These are phyloP conservation scores for Acidomyces sp. DNA, from an alignment of 495 filamentous ascomycete genomes.

Conservation along the genomic window DNA sequence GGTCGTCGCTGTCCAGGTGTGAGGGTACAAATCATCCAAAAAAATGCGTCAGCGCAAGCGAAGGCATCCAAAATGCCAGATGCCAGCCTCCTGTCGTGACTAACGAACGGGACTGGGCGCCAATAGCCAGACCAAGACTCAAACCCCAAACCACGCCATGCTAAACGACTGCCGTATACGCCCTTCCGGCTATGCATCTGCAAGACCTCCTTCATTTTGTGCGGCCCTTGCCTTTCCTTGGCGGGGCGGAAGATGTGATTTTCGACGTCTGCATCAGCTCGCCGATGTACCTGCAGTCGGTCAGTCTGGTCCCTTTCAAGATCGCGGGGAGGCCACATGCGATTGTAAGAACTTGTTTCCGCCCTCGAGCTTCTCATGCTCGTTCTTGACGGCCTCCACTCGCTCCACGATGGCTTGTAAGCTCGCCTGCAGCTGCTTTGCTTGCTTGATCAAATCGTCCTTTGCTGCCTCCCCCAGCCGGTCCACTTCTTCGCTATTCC, in stretches of 20 bases:
- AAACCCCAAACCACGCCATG: background rate
- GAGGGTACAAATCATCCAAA: too few species aligned
- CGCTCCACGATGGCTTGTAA: constrained; percentile 78
- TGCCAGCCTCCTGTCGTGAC: too few species aligned
- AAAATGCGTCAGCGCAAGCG: too few species aligned
- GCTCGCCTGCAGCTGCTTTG: constrained; percentile 72
- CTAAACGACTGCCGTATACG: background rate
- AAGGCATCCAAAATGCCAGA: too few species aligned
- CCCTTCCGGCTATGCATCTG: background rate
- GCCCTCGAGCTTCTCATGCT: constrained; percentile 86
- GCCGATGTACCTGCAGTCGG: constrained; percentile 43
- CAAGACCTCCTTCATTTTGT: constrained; percentile 11
- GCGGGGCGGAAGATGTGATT: constrained; percentile 47
- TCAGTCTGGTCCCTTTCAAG: constrained; percentile 1
- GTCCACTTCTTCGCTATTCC: constrained; percentile 80
- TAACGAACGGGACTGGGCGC: too few species aligned
- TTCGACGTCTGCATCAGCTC: constrained; percentile 72
- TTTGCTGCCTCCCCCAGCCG: constrained; percentile 69
- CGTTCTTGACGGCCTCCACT: constrained; percentile 84
- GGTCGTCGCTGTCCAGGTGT: too few species aligned
- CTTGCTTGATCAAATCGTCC: constrained; percentile 57
- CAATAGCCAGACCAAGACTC: too few species aligned
- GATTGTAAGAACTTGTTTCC: constrained; percentile 86
- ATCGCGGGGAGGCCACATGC: too few species aligned
- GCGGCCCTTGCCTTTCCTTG: constrained; percentile 33